phyloP scores from a whole-genome alignment of 345 rosid species.

The Cardamine resedifolia region DNA sequence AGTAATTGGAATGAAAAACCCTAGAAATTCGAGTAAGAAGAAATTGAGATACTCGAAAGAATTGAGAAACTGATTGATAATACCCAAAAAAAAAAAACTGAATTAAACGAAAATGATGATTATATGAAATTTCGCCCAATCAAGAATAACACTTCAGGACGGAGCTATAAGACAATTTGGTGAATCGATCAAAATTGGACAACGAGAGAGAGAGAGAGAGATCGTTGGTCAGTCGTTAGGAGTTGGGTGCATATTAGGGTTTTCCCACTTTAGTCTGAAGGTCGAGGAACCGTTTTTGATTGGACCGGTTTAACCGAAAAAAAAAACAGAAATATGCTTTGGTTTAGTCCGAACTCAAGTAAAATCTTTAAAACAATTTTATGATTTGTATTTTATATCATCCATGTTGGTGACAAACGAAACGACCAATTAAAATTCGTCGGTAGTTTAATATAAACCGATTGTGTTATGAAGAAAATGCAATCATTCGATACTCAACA shows the following conservation, averaged over 20 bases:
- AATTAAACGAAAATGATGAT: too few species aligned
- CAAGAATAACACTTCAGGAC: too few species aligned
- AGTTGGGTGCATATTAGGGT: not conserved
- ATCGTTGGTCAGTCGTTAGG: not conserved
- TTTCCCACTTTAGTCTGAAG: not conserved
- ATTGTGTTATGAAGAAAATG: too few species aligned
- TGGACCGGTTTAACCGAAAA: not conserved
- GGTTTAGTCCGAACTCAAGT: not conserved
- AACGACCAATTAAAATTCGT: too few species aligned
- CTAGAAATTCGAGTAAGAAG: too few species aligned
- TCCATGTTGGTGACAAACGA: too few species aligned
- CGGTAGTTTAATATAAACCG: too few species aligned
- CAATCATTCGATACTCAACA: too few species aligned
- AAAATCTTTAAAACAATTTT: not conserved
- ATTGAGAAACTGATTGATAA: not conserved
- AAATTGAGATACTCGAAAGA: not conserved
- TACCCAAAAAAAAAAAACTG: too few species aligned
- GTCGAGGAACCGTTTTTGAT: not conserved
- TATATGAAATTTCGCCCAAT: too few species aligned
- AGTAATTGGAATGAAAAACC: not conserved
- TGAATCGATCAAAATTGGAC: not conserved
- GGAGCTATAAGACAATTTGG: not conserved
- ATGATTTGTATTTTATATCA: too few species aligned
- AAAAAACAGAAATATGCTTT: not conserved
- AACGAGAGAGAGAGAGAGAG: not conserved